Base-by-base conservation (phyloP, 768 basidiomycete genomes). In the Leccinum boreale region DNA sequence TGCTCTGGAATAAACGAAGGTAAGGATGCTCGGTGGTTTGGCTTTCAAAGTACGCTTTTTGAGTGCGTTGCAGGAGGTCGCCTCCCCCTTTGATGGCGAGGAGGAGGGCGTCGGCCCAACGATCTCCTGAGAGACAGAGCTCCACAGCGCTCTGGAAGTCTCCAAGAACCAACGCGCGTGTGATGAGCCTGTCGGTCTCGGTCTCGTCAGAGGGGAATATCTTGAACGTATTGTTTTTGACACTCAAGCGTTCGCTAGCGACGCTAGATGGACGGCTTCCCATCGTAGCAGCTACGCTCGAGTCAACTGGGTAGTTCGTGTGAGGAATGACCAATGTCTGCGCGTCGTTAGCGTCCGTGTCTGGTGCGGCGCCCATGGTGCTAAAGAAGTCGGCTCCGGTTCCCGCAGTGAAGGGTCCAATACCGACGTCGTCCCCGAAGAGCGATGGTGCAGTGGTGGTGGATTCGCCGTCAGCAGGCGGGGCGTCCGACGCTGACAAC, bases 41-140 rank as follows among this genome's bases (percentile, higher is more conserved):
- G 29, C 85, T 82, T 67, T 90, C 91, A 67, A 98, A 98, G 75
- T 98, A 98, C 0, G 92, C 88, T 70, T 91, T 91, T 68, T 98
- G 94, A 0, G 94, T 96, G 54, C 84, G 85, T 36, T 86, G 83
- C 35, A 99, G 78, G 17, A 98, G 85, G 29, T 92, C 93, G 0
- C 87, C 81, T 0, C 94, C 94, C 17, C 95, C 96, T 60, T 90
- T 88, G 17, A 90, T 94, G 29, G 97, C 93, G 12, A 98, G 84
- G 12, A 99, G 79, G 52, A 98, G 89, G 0, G 97, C 97, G 67
- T 99, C 97, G 1, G 97, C 95, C 65, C 85, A 98, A 29, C 95
- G 84, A 52, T 94, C 90, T 0, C 87, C 83, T 0, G 92, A 89
- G 15, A 98, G 80, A 71, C 95, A 97, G 2, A 98, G 79, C 3